Conservation (phyloP, 371 early-diverging fungal genomes). For the Parasitella parasitica region DNA sequence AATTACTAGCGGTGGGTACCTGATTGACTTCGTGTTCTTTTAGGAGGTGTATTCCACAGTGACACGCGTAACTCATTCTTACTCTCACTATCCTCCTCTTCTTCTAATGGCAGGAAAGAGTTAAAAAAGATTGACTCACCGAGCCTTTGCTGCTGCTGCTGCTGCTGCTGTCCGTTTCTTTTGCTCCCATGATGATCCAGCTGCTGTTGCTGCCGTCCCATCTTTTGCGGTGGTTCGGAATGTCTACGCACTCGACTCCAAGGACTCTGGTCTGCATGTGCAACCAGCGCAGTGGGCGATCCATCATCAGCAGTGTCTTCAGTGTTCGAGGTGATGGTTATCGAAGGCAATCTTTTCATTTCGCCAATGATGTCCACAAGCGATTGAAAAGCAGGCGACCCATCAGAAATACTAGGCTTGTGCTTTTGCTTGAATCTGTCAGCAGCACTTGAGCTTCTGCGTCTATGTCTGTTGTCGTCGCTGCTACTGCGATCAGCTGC, state of each 20-base stretch:
- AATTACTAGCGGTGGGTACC: conserved; percentile 5
- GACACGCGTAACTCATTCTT: background rate
- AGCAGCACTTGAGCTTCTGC: background rate
- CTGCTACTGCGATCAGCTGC: background rate
- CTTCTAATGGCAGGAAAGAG: conserved; percentile 10
- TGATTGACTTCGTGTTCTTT: conserved; percentile 22
- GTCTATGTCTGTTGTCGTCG: background rate
- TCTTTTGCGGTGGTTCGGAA: conserved; percentile 28
- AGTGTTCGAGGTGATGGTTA: conserved; percentile 2
- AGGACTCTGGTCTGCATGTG: background rate
- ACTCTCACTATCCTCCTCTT: conserved; percentile 1
- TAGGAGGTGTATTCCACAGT: background rate
- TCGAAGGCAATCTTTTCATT: conserved; percentile 31
- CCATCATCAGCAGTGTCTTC: background rate
- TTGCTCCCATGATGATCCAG: background rate
- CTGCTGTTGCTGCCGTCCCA: conserved; percentile 1
- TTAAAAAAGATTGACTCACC: conserved; percentile 7
- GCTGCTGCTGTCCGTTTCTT: background rate
- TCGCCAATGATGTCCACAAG: conserved; percentile 42
- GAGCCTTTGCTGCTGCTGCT: background rate
- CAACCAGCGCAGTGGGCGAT: background rate
- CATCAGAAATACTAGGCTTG: background rate
- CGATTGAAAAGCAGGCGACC: conserved; percentile 38
- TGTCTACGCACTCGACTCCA: conserved; percentile 23
- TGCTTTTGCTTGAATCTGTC: background rate